A percentile compares a stretch with the other conserved stretches of the same genome.
phyloP scores from a whole-genome alignment of 352 stramenopile genomes.

The Phytophthora chlamydospora region DNA sequence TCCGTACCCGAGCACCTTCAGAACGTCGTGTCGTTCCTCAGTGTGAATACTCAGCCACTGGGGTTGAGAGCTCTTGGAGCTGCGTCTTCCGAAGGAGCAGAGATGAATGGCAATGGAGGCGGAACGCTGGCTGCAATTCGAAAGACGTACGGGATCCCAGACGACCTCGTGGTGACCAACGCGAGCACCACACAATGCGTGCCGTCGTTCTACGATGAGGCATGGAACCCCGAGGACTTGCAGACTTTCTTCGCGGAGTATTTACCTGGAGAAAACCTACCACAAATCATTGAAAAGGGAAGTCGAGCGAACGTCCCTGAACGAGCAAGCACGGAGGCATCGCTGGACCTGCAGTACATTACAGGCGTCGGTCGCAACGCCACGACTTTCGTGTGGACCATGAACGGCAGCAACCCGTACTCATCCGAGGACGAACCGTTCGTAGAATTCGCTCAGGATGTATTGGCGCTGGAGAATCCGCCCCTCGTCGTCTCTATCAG shows the following conservation, averaged over 20 bases:
- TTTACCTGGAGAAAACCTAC: slow-evolving; percentile 49
- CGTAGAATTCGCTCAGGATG: slow-evolving; percentile 73
- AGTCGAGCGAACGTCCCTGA: slow-evolving; percentile 48
- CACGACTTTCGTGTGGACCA: slow-evolving; percentile 82
- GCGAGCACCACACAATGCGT: slow-evolving; percentile 61
- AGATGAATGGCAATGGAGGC: slow-evolving; percentile 11
- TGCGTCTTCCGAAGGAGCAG: slow-evolving; percentile 26
- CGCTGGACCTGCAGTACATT: slow-evolving; percentile 92
- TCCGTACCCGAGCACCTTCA: slow-evolving; percentile 48
- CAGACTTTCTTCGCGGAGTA: slow-evolving; percentile 60
- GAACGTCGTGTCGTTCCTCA: slow-evolving; percentile 64
- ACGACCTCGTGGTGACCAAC: slow-evolving; percentile 74
- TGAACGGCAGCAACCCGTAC: slow-evolving; percentile 87
- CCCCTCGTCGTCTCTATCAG: slow-evolving; percentile 90
- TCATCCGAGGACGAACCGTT: slow-evolving; percentile 87
- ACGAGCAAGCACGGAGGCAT: slow-evolving; percentile 71
- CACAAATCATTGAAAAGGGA: slow-evolving; percentile 63
- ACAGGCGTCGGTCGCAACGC: slow-evolving; percentile 81
- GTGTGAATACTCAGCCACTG: slow-evolving; percentile 71
- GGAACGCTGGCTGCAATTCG: slow-evolving; percentile 57
- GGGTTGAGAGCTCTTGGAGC: slow-evolving; percentile 51
- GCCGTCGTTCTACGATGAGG: slow-evolving; percentile 83
- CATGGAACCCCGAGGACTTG: slow-evolving; percentile 63
- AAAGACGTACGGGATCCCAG: slow-evolving; percentile 66
- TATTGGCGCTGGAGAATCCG: slow-evolving; percentile 72